A percentile compares a stretch with the other conserved stretches of the same genome.
Conservation (phyloP, 2,329 filamentous ascomycete species). For the Fusarium citri region DNA sequence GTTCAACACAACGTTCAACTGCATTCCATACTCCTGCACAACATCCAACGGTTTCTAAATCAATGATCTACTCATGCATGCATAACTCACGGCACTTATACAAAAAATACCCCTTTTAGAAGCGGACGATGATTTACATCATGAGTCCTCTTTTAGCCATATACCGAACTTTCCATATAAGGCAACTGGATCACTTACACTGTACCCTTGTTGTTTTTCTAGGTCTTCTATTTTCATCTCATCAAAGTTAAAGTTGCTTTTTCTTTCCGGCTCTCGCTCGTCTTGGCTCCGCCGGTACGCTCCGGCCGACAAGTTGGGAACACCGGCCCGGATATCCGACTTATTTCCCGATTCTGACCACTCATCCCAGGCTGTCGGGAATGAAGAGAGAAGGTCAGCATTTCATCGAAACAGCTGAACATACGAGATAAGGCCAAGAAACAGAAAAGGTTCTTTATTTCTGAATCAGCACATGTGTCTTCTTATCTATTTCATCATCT, state of each 20-base stretch:
- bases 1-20: not conserved
- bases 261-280: constrained; percentile 29
- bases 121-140: not conserved
- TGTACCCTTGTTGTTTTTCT: not conserved
- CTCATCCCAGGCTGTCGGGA: constrained; percentile 30
- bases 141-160: constrained; percentile 10
- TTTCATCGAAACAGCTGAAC: constrained; percentile 8
- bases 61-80: constrained; percentile 16
- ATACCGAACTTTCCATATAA: constrained; percentile 20
- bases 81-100: constrained; percentile 16
- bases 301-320: constrained; percentile 31
- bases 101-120: constrained; percentile 1
- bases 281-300: constrained; percentile 29
- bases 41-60: not conserved
- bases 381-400: not conserved
- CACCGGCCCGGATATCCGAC: constrained; percentile 39
- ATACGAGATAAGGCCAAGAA: constrained; percentile 4
- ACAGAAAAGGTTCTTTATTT: not conserved
- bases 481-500: not conserved
- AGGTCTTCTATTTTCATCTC: not conserved
- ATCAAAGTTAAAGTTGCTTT: not conserved
- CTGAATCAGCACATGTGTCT: not conserved
- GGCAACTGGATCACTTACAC: constrained; percentile 8
- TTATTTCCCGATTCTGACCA: constrained; percentile 16
- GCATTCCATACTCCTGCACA: not conserved